These are phyloP conservation scores for Eremochloa ophiuroides DNA, from an alignment of 176 grass and related monocot species.

Conservation along the genomic window DNA sequence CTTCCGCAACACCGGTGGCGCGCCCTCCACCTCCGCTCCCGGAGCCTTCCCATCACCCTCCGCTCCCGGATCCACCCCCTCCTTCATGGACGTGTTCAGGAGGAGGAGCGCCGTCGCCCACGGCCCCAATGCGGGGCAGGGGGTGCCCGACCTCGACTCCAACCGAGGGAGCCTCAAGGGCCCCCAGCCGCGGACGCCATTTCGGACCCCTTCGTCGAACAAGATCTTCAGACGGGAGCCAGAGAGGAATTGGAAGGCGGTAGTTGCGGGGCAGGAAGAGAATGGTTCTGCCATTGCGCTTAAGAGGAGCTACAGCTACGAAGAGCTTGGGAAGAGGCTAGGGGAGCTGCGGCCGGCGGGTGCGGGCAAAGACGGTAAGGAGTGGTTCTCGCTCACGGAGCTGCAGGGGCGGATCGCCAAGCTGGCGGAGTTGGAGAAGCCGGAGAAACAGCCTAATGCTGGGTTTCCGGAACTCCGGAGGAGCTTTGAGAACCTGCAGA, in stretches of 20 bases:
- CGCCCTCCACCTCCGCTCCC: not conserved
- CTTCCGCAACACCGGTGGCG: conserved; percentile 8
- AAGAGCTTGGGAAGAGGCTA: conserved; percentile 72
- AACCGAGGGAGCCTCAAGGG: conserved; percentile 27
- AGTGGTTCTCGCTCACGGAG: conserved; percentile 68
- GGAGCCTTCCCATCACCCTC: conserved; percentile 7
- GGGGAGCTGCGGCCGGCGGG: conserved; percentile 45
- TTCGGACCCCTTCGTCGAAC: not conserved
- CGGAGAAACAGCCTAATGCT: not conserved
- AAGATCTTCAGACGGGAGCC: conserved; percentile 26
- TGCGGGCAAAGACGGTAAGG: conserved; percentile 43
- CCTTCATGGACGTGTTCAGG: conserved; percentile 45
- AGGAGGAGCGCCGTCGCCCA: not conserved
- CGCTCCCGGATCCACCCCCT: not conserved
- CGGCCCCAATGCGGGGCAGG: not conserved
- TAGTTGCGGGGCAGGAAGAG: not conserved
- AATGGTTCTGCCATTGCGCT: conserved; percentile 31
- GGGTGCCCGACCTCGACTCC: not conserved
- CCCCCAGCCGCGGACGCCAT: not conserved
- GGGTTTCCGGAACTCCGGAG: not conserved
- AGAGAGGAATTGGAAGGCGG: not conserved
- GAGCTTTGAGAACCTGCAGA: not conserved
- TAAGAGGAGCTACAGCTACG: conserved; percentile 31
- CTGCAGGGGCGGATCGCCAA: conserved; percentile 68
- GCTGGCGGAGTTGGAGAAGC: conserved; percentile 51